Conservation (phyloP, 2,329 filamentous ascomycete genomes). For the Ceratocystis lukuohia region DNA sequence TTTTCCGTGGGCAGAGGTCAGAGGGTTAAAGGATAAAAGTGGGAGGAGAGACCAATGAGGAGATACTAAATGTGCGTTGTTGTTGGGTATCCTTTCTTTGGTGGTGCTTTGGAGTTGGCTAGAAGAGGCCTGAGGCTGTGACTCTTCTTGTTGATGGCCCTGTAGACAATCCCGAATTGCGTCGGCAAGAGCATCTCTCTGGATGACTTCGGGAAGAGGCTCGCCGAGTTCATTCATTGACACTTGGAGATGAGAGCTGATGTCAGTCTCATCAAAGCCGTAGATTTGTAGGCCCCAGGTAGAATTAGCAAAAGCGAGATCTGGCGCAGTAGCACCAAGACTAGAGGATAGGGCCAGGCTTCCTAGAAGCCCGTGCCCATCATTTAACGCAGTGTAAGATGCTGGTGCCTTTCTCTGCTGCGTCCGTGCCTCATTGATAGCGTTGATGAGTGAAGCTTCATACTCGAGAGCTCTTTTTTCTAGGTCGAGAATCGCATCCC, state of each 20-base stretch:
- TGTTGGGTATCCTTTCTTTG: conserved; percentile 20
- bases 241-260: conserved; percentile 36
- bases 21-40: conserved; percentile 60
- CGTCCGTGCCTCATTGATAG: conserved; percentile 15
- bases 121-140: not conserved
- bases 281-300: conserved; percentile 33
- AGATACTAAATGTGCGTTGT: conserved; percentile 25
- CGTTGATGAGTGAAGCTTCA: conserved; percentile 24
- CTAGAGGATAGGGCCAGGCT: not conserved
- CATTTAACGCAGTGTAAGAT: not conserved
- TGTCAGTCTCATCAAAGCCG: conserved; percentile 33
- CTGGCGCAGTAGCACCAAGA: conserved; percentile 8
- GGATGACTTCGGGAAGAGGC: conserved; percentile 22
- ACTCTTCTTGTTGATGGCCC: not conserved
- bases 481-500: conserved; percentile 53
- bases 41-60: conserved; percentile 49
- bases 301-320: not conserved
- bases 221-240: conserved; percentile 37
- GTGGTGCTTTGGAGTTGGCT: not conserved
- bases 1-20: conserved; percentile 60
- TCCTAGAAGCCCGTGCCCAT: not conserved
- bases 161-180: conserved; percentile 25
- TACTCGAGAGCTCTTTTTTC: conserved; percentile 42
- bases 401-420: not conserved
- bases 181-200: conserved; percentile 21